Base-by-base conservation (phyloP, 768 basidiomycete genomes). In the Sarcodon aspratus region DNA sequence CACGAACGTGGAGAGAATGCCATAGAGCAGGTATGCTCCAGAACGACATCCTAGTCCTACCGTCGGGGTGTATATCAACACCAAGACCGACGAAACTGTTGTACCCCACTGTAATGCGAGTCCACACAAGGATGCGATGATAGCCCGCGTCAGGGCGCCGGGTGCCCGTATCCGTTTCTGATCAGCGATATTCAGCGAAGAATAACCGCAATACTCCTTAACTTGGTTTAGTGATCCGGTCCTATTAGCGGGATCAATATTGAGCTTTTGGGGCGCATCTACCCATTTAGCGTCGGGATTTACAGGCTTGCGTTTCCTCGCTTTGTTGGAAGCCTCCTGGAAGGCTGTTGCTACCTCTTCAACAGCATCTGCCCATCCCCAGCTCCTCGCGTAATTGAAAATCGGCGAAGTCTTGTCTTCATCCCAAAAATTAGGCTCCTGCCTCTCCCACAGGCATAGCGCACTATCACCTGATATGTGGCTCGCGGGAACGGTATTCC, bases 91-190 rank as follows among this genome's bases (percentile, higher is more conserved):
- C 9, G 65, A 59, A 1, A 49, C 42, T 1, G 60, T 58, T 6
- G 66, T 64, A 0, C 54, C 60, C 67, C 63, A 68, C 47, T 68
- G 66, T n/a, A 69, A 32, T 10, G 48, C 49, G 17, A 69, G 34
- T 7, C 64, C 48, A 42, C 62, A 55, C 9, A 59, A 1, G 1
- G 66, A 63, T n/a, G 66, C 66, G 11, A 63, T 36, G n/a, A 58
- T 7, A 49, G 65, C 60, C 34, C 66, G 56, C 10, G 32, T 47
- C 40, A 15, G 13, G 17, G 27, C 13, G 17, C 40, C n/a, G 61
- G 32, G 1, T 61, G 33, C 18, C n/a, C 9, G 9, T 8, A 27
- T 8, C 13, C 13, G 40, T 27, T 9, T 9, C 15, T 8, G 40
- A 9, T n/a, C 40, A 5, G 15, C 40, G 40, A 17, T 11, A 9